These are phyloP conservation scores for Stagonosporopsis cucurbitacearum DNA, from an alignment of 2,329 filamentous ascomycete genomes.

Conservation along the genomic window DNA sequence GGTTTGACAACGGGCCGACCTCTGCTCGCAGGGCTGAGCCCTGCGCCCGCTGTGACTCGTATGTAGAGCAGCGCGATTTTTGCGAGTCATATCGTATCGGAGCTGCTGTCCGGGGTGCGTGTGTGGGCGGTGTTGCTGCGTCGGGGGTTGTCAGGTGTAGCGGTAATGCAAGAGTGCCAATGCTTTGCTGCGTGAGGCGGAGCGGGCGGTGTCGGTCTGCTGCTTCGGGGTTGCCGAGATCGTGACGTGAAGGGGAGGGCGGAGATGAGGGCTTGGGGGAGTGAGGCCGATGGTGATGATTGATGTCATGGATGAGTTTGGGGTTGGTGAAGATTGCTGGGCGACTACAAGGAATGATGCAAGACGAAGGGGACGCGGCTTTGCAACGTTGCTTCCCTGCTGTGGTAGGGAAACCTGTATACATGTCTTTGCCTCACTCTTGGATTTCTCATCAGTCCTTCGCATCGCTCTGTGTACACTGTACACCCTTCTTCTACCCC, in stretches of 20 bases:
- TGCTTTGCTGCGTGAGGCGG: background rate
- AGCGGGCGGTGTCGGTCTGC: background rate
- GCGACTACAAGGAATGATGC: background rate
- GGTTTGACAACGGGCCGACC: conserved; percentile 11
- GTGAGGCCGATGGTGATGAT: conserved; percentile 2
- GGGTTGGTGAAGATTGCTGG: conserved; percentile 1
- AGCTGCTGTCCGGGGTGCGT: background rate
- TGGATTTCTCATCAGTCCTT: background rate
- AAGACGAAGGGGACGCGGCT: background rate
- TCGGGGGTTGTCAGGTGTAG: background rate
- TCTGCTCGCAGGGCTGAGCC: conserved; percentile 10
- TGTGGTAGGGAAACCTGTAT: background rate
- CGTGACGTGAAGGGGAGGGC: background rate
- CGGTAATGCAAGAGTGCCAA: background rate
- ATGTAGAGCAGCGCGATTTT: background rate
- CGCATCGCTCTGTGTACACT: background rate
- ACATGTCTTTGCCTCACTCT: background rate
- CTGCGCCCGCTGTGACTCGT: background rate
- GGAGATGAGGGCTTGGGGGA: background rate
- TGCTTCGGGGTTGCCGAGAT: background rate
- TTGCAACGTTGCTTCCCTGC: background rate
- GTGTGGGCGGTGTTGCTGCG: too few relatives aligned
- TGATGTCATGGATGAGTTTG: background rate
- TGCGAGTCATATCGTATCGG: conserved; percentile 14
- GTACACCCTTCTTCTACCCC: background rate